Evolutionary conservation across 345 rosid genomes (phyloP).

Genomic region (Populus alba): DNA sequence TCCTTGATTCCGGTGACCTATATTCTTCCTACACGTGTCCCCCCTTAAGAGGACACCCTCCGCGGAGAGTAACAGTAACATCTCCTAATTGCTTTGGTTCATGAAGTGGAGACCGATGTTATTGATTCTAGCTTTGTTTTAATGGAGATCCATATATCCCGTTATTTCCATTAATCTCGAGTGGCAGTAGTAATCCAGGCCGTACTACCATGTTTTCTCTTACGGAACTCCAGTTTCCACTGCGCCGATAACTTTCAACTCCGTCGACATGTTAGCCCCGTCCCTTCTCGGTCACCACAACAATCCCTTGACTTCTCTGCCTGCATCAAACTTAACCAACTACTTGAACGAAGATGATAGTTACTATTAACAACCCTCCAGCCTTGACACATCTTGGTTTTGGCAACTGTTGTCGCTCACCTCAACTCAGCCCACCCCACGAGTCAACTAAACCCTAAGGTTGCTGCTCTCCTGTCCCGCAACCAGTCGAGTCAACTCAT

Average conservation of each 20-base stretch:
- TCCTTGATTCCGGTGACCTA: not conserved
- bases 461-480: not conserved
- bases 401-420: not conserved
- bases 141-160: not conserved
- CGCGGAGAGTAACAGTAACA: not conserved
- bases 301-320: not conserved
- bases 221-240: not conserved
- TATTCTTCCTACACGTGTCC: conserved; percentile 30
- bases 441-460: not conserved
- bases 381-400: not conserved
- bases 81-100: not conserved
- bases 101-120: conserved; percentile 10
- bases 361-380: not conserved
- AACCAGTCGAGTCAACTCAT: not conserved
- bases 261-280: too few relatives aligned
- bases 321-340: not conserved
- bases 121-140: not conserved
- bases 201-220: conserved; percentile 7
- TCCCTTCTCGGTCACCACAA: too few relatives aligned
- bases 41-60: too few relatives aligned
- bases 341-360: not conserved
- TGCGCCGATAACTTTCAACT: too few relatives aligned
- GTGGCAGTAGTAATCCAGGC: not conserved
- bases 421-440: not conserved
- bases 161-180: not conserved